Conservation (phyloP, 225 moss, liverwort and hornwort genomes). For the Pleurozium schreberi region DNA sequence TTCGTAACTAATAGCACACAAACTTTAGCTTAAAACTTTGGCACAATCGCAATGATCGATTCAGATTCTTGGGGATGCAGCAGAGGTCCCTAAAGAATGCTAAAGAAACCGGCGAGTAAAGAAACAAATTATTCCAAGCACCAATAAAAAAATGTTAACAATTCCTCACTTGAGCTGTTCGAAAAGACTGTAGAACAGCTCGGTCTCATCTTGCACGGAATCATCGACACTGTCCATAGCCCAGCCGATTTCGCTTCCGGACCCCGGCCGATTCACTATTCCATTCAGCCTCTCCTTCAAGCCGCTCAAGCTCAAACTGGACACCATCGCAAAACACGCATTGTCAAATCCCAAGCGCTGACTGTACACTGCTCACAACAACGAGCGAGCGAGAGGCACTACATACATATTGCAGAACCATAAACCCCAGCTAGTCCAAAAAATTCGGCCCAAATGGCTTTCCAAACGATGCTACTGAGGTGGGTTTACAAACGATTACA, state of each 20-base stretch:
- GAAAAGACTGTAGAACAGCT: constrained; percentile 46
- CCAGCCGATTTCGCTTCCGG: constrained; percentile 73
- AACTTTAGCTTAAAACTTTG: not conserved
- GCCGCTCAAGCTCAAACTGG: constrained; percentile 7
- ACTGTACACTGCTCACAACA: not conserved
- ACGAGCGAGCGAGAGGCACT: not conserved
- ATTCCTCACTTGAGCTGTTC: constrained; percentile 17
- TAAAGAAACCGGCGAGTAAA: not conserved
- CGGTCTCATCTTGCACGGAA: constrained; percentile 60
- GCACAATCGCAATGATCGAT: not conserved
- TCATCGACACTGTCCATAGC: constrained; percentile 26
- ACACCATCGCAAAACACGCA: not conserved
- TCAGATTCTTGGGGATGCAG: not conserved
- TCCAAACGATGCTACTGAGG: not conserved
- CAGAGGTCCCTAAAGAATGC: not conserved
- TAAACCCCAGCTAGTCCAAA: not conserved
- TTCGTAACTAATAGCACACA: not conserved
- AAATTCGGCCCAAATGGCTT: not conserved
- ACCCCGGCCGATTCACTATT: constrained; percentile 6
- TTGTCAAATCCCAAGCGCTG: not conserved
- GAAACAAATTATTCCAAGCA: not conserved
- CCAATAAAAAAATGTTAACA: not conserved
- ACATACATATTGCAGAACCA: not conserved
- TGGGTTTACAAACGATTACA: not conserved
- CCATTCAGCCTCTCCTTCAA: constrained; percentile 22